phyloP scores from a whole-genome alignment of 192 early-diverging fungal species.

The Backusella australiensis region DNA sequence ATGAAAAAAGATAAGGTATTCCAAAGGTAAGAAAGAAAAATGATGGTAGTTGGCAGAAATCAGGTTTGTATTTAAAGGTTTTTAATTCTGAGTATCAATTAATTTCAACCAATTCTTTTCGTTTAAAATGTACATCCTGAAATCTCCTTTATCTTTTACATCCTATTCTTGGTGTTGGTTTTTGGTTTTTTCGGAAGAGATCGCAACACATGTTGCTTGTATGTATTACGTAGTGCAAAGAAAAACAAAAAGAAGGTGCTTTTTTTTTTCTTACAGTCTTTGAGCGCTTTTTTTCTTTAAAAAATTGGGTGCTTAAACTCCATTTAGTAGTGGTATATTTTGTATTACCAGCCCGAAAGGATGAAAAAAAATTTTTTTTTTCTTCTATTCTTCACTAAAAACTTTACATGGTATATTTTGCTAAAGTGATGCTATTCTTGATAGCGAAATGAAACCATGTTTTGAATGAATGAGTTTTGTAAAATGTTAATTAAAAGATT shows the following conservation, averaged over 20 bases:
- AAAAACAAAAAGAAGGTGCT: background rate
- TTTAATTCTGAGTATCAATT: background rate
- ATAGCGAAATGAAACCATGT: background rate
- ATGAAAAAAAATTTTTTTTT: background rate
- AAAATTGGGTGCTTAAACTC: background rate
- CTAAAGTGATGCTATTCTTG: background rate
- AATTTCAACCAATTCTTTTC: background rate
- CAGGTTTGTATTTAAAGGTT: background rate
- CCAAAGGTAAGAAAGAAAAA: background rate
- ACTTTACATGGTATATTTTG: background rate
- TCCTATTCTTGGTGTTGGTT: constrained; percentile 19
- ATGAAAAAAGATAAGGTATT: background rate
- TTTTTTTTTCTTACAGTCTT: background rate
- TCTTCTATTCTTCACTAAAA: background rate
- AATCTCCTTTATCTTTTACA: constrained; percentile 27
- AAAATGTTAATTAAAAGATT: background rate
- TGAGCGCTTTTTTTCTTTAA: background rate
- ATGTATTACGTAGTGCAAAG: constrained; percentile 8
- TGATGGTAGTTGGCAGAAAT: background rate
- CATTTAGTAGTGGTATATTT: constrained; percentile 4
- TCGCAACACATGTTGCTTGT: background rate
- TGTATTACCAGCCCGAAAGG: background rate
- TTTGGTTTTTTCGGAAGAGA: background rate
- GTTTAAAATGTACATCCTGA: constrained; percentile 29
- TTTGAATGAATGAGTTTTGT: background rate